Evolutionary conservation across 345 rosid species (phyloP).

Genomic region (Boechera retrofracta): DNA sequence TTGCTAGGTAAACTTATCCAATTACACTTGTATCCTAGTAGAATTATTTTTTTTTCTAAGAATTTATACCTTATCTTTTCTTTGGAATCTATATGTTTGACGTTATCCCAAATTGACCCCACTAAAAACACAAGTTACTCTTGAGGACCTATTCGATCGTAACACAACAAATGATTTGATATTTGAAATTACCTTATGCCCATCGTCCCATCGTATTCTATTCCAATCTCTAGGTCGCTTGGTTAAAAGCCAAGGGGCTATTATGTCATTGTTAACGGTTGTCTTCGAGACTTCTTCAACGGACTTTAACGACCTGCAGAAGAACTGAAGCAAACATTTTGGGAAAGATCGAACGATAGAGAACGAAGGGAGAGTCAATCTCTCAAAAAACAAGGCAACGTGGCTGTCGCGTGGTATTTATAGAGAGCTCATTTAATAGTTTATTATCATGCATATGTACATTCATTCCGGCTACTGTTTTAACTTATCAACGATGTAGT

Average conservation of each 20-base stretch:
- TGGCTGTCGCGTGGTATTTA: slow-evolving; percentile 30
- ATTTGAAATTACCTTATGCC: neutral
- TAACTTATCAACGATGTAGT: neutral
- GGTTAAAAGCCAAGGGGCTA: slow-evolving; percentile 17
- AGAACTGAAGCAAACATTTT: slow-evolving; percentile 30
- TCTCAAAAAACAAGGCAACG: slow-evolving; percentile 16
- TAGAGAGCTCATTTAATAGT: slow-evolving; percentile 13
- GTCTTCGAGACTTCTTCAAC: slow-evolving; percentile 14
- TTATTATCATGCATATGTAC: slow-evolving; percentile 4
- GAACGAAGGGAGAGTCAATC: slow-evolving; percentile 12
- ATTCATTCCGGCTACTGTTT: neutral
- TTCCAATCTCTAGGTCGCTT: neutral
- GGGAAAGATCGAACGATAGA: slow-evolving; percentile 22
- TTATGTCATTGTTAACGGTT: slow-evolving; percentile 12
- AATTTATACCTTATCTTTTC: slow-evolving; percentile 40
- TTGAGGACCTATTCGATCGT: slow-evolving; percentile 32
- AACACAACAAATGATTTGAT: slow-evolving; percentile 40
- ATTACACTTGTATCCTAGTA: neutral
- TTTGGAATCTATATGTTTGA: slow-evolving; percentile 40
- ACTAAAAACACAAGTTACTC: slow-evolving; percentile 35
- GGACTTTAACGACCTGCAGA: slow-evolving; percentile 33
- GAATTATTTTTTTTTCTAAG: neutral
- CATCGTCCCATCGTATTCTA: slow-evolving; percentile 23
- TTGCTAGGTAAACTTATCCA: slow-evolving; percentile 23
- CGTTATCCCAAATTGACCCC: slow-evolving; percentile 37